Percentiles rank a stretch among this genome's conserved stretches.
Conservation (phyloP, 1,284 basidiomycete species). For the Melampsora americana region DNA sequence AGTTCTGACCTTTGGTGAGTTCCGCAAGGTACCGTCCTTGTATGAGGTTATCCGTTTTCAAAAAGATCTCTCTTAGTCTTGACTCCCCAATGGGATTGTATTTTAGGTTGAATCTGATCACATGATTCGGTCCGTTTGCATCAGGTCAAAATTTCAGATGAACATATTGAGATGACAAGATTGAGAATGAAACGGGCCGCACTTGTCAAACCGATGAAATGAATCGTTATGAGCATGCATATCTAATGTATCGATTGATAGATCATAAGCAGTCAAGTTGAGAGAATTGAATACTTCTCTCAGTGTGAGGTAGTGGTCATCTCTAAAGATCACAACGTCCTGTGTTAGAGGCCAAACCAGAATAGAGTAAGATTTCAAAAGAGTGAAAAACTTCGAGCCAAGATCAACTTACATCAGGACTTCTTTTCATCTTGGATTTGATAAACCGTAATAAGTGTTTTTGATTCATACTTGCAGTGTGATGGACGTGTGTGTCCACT, state of each 20-base stretch:
- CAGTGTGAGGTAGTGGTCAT: slow-evolving; percentile 82
- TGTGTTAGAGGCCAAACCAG: slow-evolving; percentile 53
- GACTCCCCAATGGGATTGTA: slow-evolving; percentile 95
- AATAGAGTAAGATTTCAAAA: background rate
- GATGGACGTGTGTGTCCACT: slow-evolving; percentile 95
- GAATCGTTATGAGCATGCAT: slow-evolving; percentile 98
- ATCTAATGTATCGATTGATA: slow-evolving; percentile 97
- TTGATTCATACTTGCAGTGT: slow-evolving; percentile 99
- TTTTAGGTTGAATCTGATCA: slow-evolving; percentile 55
- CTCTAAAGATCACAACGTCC: slow-evolving; percentile 95
- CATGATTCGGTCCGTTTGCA: background rate
- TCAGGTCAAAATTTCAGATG: background rate
- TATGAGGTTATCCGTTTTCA: slow-evolving; percentile 96
- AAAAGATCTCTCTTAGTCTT: slow-evolving; percentile 89
- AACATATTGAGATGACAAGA: background rate
- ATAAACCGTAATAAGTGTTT: slow-evolving; percentile 99
- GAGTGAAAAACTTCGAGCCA: background rate
- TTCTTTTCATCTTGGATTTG: slow-evolving; percentile 75
- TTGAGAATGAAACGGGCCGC: slow-evolving; percentile 68
- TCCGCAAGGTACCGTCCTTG: slow-evolving; percentile 91
- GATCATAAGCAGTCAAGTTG: slow-evolving; percentile 90
- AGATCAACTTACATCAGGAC: slow-evolving; percentile 56
- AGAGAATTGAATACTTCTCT: slow-evolving; percentile 93
- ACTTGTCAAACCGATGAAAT: slow-evolving; percentile 96
- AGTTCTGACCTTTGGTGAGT: slow-evolving; percentile 70